Evolutionary conservation across 2,329 filamentous ascomycete genomes (phyloP), one percentile per base, ranked within the genome.

Genomic region (Aspergillus chevalieri): DNA sequence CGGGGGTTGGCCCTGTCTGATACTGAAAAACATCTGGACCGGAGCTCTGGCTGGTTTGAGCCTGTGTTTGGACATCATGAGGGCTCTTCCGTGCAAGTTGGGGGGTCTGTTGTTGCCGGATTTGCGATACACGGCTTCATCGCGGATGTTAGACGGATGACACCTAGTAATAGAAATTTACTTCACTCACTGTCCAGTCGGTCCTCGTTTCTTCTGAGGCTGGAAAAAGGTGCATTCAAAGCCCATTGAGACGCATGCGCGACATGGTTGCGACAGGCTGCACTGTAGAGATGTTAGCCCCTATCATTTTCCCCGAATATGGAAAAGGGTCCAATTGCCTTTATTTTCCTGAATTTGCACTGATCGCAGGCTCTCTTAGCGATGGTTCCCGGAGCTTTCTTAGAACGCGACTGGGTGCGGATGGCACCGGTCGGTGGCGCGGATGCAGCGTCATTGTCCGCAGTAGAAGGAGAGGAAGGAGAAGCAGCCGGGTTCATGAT

Each of bases 151-250:
- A 24, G 34, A 41, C 44, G 39, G 49, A 30, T 30, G 26, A 3
- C 10, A 12, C 26, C 9, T 30, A 30, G 26, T 30, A 17, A 5
- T n/a, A 15, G 14, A 14, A 17, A 17, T 3, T 36, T 9, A 17
- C 8, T n/a, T 17, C 34, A 65, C 66, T 64, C 57, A 69, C 66
- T 67, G 63, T 47, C 64, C 65, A 22, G 65, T 62, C 36, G 71
- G 57, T 4, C 71, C 71, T 42, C 71, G 63, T 49, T 72, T 72
- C 53, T 72, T 73, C 50, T 71, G 68, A 6, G 68, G 68, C 42
- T 67, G 63, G 36, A 72, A 64, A 50, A 70, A 74, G 6, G 70
- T 72, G 53, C 71, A 74, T 10, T 66, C 61, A 49, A 71, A 66
- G 10, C 66, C 66, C 58, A 67, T 68, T 3, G 60, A 61, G n/a